Percentiles rank a stretch among this genome's conserved stretches.
phyloP scores from a whole-genome alignment of 768 basidiomycete genomes.

The Rhizopogon vinicolor region DNA sequence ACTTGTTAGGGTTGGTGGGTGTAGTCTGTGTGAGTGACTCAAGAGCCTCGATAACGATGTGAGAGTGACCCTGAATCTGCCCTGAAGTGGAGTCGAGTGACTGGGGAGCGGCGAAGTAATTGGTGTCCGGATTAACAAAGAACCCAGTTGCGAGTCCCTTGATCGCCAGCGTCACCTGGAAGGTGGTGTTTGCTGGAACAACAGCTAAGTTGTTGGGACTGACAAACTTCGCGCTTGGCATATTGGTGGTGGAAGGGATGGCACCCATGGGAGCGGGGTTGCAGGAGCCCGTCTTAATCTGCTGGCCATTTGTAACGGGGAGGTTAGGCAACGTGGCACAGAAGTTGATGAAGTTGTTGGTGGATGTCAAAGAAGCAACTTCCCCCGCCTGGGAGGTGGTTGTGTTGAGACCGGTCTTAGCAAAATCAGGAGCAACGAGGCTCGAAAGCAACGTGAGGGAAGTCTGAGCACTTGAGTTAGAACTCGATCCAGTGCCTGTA shows the following conservation, averaged over 20 bases:
- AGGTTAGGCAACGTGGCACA: conserved; percentile 43
- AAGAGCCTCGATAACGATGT: conserved; percentile 57
- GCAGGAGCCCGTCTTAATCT: conserved; percentile 48
- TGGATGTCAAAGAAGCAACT: conserved; percentile 54
- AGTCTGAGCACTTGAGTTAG: conserved; percentile 17
- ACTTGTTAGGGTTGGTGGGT: conserved; percentile 43
- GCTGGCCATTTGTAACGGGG: conserved; percentile 60
- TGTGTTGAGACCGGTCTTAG: conserved; percentile 40
- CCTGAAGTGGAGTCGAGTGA: conserved; percentile 41
- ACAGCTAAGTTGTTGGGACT: conserved; percentile 40
- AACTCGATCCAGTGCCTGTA: conserved; percentile 5
- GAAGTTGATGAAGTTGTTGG: conserved; percentile 74
- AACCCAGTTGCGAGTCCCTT: conserved; percentile 43
- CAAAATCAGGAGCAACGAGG: conserved; percentile 54
- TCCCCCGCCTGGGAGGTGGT: conserved; percentile 35
- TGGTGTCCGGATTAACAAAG: conserved; percentile 51
- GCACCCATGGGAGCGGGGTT: conserved; percentile 60
- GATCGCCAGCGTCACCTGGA: conserved; percentile 50
- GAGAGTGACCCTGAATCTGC: conserved; percentile 55
- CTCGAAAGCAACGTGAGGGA: conserved; percentile 37
- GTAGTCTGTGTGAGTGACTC: conserved; percentile 42
- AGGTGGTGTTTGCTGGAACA: conserved; percentile 40
- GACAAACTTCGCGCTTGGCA: conserved; percentile 53
- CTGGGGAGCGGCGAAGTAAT: conserved; percentile 55
- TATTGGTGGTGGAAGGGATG: conserved; percentile 43